These are phyloP conservation scores for Penicillium sumatraense DNA, from an alignment of 2,329 filamentous ascomycete genomes.

Conservation along the genomic window DNA sequence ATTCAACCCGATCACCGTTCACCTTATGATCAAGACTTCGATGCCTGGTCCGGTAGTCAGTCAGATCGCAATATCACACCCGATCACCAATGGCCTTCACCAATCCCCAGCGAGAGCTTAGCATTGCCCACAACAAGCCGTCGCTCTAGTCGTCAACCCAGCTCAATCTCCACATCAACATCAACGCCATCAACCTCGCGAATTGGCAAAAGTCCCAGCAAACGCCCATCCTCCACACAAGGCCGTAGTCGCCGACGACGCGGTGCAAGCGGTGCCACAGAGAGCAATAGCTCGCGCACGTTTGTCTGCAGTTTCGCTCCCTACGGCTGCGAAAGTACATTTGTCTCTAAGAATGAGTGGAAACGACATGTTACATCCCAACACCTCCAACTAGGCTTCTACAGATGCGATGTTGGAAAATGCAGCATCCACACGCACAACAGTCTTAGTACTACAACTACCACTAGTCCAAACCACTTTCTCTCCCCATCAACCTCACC, in stretches of 20 bases:
- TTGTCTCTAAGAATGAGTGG: constrained; percentile 90
- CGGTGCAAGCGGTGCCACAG: constrained; percentile 1
- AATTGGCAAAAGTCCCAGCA: constrained; percentile 12
- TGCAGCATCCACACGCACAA: constrained; percentile 46
- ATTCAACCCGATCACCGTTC: constrained; percentile 13
- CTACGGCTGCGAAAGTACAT: constrained; percentile 75
- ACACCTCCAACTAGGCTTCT: constrained; percentile 76
- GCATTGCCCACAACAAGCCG: constrained; percentile 3
- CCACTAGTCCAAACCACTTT: constrained; percentile 2
- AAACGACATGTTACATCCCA: constrained; percentile 84
- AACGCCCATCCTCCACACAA: constrained; percentile 8
- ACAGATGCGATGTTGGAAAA: constrained; percentile 71
- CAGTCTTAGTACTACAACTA: neutral
- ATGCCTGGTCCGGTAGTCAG: constrained; percentile 14
- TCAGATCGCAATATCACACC: constrained; percentile 20
- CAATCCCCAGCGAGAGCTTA: constrained; percentile 1
- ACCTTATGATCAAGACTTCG: constrained; percentile 13
- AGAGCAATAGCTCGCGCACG: constrained; percentile 45
- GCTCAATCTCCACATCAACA: constrained; percentile 1
- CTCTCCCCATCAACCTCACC: constrained; percentile 23
- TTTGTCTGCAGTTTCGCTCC: constrained; percentile 79
- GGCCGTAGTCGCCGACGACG: constrained; percentile 13
- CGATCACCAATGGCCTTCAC: constrained; percentile 16
- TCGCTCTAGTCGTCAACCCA: constrained; percentile 9
- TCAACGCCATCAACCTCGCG: constrained; percentile 3